A percentile compares a stretch with the other conserved stretches of the same genome.
phyloP scores from a whole-genome alignment of 768 basidiomycete species.

The Suillus decipiens region DNA sequence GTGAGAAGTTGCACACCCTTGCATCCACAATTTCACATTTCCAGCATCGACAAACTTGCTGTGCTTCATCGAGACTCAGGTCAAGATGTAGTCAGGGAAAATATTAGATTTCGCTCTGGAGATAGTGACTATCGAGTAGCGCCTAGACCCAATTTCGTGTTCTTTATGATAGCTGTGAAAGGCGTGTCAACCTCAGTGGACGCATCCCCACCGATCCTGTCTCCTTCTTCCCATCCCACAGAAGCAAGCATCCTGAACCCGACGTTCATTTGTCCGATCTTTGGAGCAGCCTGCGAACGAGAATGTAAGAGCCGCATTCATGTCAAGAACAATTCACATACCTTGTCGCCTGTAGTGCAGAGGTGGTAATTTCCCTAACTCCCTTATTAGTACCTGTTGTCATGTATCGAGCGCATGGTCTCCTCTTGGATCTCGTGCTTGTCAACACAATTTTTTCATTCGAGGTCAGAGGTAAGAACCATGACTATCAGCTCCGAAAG shows the following conservation, averaged over 20 bases:
- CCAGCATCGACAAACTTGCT: neutral
- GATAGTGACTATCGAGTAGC: conserved; percentile 38
- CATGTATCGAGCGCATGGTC: too few relatives aligned
- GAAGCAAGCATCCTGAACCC: conserved; percentile 85
- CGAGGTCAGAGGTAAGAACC: too few relatives aligned
- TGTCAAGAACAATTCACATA: conserved; percentile 27
- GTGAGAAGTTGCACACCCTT: neutral
- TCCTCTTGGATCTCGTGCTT: too few relatives aligned
- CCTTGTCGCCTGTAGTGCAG: too few relatives aligned
- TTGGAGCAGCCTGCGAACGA: conserved; percentile 65
- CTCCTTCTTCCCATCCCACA: conserved; percentile 93
- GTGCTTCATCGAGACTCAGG: neutral
- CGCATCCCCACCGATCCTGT: conserved; percentile 62
- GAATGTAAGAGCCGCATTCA: neutral
- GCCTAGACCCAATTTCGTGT: conserved; percentile 82
- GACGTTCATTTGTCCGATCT: conserved; percentile 75
- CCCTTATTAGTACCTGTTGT: too few relatives aligned
- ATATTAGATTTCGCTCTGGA: neutral
- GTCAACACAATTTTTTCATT: too few relatives aligned
- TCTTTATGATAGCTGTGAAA: conserved; percentile 83
- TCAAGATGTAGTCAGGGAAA: neutral
- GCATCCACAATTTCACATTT: neutral
- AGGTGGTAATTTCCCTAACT: too few relatives aligned
- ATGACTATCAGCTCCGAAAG: too few relatives aligned
- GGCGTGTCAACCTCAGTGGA: conserved; percentile 71